A percentile compares a stretch with the other conserved stretches of the same genome.
Conservation (phyloP, 139 green algal species). For the Edaphochlamys debaryana region DNA sequence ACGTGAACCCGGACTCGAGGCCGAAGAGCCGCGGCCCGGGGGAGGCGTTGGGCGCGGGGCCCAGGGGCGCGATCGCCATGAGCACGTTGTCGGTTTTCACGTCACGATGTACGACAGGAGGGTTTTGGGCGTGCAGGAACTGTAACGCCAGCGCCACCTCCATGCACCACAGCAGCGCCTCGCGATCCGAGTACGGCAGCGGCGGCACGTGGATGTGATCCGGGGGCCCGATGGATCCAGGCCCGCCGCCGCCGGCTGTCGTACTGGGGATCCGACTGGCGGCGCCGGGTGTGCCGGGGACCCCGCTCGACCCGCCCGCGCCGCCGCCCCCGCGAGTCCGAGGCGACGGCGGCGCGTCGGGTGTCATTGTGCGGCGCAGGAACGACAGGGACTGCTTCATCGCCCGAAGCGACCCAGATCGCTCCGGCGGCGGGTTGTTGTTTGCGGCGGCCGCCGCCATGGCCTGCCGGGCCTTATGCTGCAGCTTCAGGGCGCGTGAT, state of each 20-base stretch:
- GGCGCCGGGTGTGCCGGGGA: background rate
- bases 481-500: slow-evolving; percentile 1
- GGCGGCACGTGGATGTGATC: background rate
- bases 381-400: slow-evolving; percentile 20
- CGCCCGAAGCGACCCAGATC: background rate
- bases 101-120: slow-evolving; percentile 31
- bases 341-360: too few species aligned
- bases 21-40: too few species aligned
- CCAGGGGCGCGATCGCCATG: background rate
- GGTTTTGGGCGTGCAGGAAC: slow-evolving; percentile 39
- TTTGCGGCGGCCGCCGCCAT: background rate
- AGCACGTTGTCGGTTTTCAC: slow-evolving; percentile 41
- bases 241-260: background rate
- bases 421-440: background rate
- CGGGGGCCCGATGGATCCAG: too few species aligned
- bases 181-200: slow-evolving; percentile 31
- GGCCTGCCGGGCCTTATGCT: slow-evolving; percentile 22
- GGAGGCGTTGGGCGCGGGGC: too few species aligned
- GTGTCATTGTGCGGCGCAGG: background rate
- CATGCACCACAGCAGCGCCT: slow-evolving; percentile 40
- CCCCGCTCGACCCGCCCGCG: background rate
- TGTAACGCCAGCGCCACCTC: slow-evolving; percentile 37
- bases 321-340: background rate
- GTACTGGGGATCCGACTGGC: background rate
- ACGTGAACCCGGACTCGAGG: too few species aligned